These are phyloP conservation scores for Candida gigantensis DNA, from an alignment of 1,139 yeast genomes.

Conservation along the genomic window DNA sequence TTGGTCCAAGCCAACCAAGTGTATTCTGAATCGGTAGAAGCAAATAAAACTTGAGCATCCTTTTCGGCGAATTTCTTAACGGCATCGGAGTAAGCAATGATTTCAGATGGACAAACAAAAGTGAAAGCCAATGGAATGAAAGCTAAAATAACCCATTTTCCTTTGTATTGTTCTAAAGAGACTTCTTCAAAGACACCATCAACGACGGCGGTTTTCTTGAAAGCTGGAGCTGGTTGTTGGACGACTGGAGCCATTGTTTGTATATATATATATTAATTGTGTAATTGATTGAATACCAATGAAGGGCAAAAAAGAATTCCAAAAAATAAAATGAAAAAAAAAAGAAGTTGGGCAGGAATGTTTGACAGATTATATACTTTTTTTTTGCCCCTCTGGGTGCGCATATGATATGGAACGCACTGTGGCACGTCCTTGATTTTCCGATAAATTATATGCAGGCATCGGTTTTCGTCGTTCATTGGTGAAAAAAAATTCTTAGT, in stretches of 20 bases:
- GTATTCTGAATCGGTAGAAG: constrained; percentile 98
- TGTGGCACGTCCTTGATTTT: too few species aligned
- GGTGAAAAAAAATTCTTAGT: not conserved
- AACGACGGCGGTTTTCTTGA: constrained; percentile 95
- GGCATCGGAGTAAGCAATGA: constrained; percentile 97
- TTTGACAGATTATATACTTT: too few species aligned
- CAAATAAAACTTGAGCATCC: constrained; percentile 87
- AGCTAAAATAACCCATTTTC: constrained; percentile 95
- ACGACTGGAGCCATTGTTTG: constrained; percentile 80
- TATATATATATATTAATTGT: too few species aligned
- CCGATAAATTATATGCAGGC: not conserved
- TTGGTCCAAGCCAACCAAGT: constrained; percentile 98
- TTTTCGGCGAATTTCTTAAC: constrained; percentile 84
- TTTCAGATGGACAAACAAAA: constrained; percentile 98
- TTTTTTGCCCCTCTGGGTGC: too few species aligned
- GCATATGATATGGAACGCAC: too few species aligned
- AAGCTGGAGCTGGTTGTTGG: constrained; percentile 94
- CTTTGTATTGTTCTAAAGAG: constrained; percentile 91
- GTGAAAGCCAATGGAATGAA: constrained; percentile 99
- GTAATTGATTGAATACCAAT: too few species aligned
- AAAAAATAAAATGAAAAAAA: too few species aligned
- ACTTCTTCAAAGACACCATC: constrained; percentile 95
- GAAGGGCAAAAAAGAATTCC: too few species aligned
- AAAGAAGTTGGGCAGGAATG: too few species aligned
- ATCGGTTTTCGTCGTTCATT: not conserved